A percentile compares a stretch with the other conserved stretches of the same genome.
These are phyloP conservation scores for Tetradesmus lagerheimii DNA, from an alignment of 139 green algal genomes.

Conservation along the genomic window DNA sequence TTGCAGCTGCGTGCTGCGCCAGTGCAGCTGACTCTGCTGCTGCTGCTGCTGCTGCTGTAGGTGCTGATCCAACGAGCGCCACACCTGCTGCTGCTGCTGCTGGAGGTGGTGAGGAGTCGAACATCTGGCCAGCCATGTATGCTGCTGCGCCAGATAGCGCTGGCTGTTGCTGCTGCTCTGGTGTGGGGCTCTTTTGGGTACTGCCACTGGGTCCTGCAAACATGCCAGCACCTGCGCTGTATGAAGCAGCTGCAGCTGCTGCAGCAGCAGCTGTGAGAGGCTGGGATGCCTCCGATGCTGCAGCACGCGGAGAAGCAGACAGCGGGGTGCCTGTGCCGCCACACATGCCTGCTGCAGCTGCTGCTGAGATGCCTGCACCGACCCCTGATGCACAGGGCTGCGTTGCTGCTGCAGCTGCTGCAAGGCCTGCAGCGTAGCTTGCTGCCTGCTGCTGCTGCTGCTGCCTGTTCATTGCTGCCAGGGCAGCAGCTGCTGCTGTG, in stretches of 20 bases:
- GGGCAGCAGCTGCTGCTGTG: constrained; percentile 6
- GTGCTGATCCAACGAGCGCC: background rate
- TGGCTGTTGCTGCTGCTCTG: constrained; percentile 10
- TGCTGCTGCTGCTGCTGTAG: constrained; percentile 21
- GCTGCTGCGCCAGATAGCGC: background rate
- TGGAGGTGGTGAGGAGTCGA: constrained; percentile 1
- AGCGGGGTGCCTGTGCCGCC: background rate
- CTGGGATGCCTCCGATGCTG: background rate
- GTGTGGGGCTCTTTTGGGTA: background rate
- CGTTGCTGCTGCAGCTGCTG: background rate
- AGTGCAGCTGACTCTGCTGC: background rate
- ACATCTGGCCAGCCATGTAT: background rate
- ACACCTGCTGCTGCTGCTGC: constrained; percentile 27
- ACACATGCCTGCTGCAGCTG: background rate
- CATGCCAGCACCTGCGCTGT: background rate
- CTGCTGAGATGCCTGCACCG: background rate
- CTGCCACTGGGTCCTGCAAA: background rate
- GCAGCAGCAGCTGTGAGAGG: background rate
- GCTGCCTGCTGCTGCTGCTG: background rate
- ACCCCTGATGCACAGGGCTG: background rate
- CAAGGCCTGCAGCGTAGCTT: background rate
- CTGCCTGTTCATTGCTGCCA: background rate
- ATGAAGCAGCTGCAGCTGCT: background rate
- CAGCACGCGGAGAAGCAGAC: background rate
- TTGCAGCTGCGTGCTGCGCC: background rate